Percentiles rank a stretch among this genome's conserved stretches.
phyloP scores from a whole-genome alignment of 192 early-diverging fungal genomes.

The Backusella sp. region DNA sequence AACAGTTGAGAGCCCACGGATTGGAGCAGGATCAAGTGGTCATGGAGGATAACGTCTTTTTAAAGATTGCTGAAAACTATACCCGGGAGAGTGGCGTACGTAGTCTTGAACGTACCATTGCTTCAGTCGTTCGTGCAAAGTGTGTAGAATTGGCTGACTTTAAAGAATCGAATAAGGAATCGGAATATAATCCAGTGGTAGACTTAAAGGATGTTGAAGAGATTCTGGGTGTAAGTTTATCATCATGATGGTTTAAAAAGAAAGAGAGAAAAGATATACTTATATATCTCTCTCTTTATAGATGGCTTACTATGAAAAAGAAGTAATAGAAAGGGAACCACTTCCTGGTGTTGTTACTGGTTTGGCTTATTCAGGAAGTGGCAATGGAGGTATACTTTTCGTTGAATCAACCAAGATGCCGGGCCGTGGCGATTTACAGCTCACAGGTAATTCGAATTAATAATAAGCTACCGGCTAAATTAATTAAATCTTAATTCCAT shows the following conservation, averaged over 20 bases:
- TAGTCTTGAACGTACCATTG: slow-evolving; percentile 71
- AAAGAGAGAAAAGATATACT: neutral
- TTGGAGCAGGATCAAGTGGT: slow-evolving; percentile 45
- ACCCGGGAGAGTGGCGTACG: slow-evolving; percentile 84
- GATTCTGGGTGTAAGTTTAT: slow-evolving; percentile 60
- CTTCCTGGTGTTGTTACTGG: slow-evolving; percentile 78
- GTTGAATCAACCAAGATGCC: slow-evolving; percentile 79
- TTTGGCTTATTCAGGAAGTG: slow-evolving; percentile 75
- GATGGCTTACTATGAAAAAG: slow-evolving; percentile 63
- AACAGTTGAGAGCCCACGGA: slow-evolving; percentile 67
- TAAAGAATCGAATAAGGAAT: slow-evolving; percentile 38
- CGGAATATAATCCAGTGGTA: slow-evolving; percentile 48
- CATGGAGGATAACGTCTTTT: slow-evolving; percentile 54
- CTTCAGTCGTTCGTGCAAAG: slow-evolving; percentile 63
- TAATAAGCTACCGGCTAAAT: neutral
- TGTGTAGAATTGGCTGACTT: slow-evolving; percentile 68
- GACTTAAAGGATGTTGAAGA: slow-evolving; percentile 51
- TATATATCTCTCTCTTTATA: neutral
- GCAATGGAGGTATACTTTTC: slow-evolving; percentile 73
- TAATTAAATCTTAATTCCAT: neutral
- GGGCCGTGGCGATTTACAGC: slow-evolving; percentile 62
- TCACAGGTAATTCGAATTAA: slow-evolving; percentile 49
- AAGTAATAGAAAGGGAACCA: slow-evolving; percentile 49
- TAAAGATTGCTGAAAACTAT: slow-evolving; percentile 68
- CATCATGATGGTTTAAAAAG: neutral